A percentile compares a stretch with the other conserved stretches of the same genome.
Evolutionary conservation across 495 filamentous ascomycete genomes (phyloP).

Genomic region (Talaromyces stipitatus): DNA sequence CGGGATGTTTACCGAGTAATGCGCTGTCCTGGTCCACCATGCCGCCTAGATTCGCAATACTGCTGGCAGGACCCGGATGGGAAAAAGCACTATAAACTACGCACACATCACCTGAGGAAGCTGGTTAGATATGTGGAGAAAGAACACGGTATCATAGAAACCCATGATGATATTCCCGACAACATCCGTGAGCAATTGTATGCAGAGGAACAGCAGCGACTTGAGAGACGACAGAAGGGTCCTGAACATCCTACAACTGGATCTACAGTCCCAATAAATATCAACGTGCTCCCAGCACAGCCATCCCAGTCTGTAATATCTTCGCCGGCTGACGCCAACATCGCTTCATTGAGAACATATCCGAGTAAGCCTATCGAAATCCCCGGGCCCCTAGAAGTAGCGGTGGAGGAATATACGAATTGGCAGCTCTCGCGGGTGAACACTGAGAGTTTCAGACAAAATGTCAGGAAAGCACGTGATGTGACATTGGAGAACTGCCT

Average conservation of each 20-base stretch:
- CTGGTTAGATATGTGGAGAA: background rate
- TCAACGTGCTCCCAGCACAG: background rate
- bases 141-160: background rate
- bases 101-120: background rate
- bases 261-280: background rate
- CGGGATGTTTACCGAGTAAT: conserved; percentile 22
- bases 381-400: background rate
- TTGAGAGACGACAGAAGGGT: background rate
- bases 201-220: conserved; percentile 20
- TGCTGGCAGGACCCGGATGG: no score
- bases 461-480: background rate
- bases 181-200: conserved; percentile 21
- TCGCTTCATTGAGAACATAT: no score
- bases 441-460: background rate
- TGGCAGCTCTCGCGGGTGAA: background rate
- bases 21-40: conserved; percentile 17
- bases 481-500: background rate
- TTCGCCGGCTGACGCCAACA: no score
- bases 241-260: background rate
- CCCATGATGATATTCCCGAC: conserved; percentile 3
- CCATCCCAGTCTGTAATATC: background rate
- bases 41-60: conserved; percentile 1
- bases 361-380: no score
- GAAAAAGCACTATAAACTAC: conserved; percentile 11
- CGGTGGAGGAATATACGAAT: background rate